These are phyloP conservation scores for Crotalaria pallida DNA, from an alignment of 306 rosid species.

Conservation along the genomic window DNA sequence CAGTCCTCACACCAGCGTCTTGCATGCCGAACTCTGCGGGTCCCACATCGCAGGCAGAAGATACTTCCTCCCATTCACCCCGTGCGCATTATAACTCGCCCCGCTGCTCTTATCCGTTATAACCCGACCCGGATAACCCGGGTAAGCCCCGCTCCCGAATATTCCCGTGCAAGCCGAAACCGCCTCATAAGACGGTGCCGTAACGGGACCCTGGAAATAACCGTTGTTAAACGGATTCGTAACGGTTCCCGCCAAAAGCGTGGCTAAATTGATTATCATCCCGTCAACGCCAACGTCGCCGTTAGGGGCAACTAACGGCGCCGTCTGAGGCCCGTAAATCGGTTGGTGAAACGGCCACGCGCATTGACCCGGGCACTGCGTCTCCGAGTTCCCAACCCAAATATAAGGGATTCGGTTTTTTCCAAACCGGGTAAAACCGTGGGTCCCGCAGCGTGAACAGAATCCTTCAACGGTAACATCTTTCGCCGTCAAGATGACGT, in stretches of 20 bases:
- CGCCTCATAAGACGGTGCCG: slow-evolving; percentile 66
- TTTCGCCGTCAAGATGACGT: slow-evolving; percentile 50
- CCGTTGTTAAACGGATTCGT: slow-evolving; percentile 80
- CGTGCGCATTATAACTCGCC: slow-evolving; percentile 69
- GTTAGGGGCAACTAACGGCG: slow-evolving; percentile 68
- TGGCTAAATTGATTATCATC: slow-evolving; percentile 69
- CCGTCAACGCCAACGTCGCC: slow-evolving; percentile 84
- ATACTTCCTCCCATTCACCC: slow-evolving; percentile 51
- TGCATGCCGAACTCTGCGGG: slow-evolving; percentile 52
- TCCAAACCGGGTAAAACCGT: slow-evolving; percentile 36
- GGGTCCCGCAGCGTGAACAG: slow-evolving; percentile 67
- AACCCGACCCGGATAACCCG: slow-evolving; percentile 67
- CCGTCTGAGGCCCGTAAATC: slow-evolving; percentile 71
- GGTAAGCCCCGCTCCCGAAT: slow-evolving; percentile 70
- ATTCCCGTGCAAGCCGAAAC: slow-evolving; percentile 71
- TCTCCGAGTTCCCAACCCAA: slow-evolving; percentile 84
- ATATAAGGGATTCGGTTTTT: slow-evolving; percentile 38
- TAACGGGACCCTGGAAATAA: slow-evolving; percentile 62
- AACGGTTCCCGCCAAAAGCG: slow-evolving; percentile 73
- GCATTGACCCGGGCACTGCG: slow-evolving; percentile 81
- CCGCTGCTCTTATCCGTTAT: slow-evolving; percentile 45
- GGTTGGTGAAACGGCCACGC: slow-evolving; percentile 95
- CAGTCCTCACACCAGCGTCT: slow-evolving; percentile 52
- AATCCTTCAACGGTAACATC: slow-evolving; percentile 73
- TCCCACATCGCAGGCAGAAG: slow-evolving; percentile 91